Conservation (phyloP, 2,329 filamentous ascomycete genomes). For the Parastagonospora nodorum region DNA sequence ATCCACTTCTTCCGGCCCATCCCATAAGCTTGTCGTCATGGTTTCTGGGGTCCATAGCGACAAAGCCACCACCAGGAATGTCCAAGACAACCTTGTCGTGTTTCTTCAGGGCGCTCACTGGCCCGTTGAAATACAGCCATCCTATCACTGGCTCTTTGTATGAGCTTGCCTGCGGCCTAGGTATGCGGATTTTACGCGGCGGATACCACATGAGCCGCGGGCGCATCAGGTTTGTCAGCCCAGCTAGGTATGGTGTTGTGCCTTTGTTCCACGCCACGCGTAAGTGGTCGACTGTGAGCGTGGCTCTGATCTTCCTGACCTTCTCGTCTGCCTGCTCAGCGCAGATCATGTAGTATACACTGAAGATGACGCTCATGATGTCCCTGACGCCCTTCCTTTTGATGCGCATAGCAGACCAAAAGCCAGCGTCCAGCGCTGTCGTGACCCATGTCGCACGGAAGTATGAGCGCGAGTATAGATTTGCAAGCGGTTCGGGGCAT, state of each 20-base stretch:
- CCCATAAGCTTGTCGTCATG: slow-evolving; percentile 93
- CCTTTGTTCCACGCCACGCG: slow-evolving; percentile 95
- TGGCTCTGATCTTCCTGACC: slow-evolving; percentile 84
- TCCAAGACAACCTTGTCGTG: slow-evolving; percentile 83
- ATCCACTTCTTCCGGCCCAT: slow-evolving; percentile 85
- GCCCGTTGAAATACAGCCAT: slow-evolving; percentile 95
- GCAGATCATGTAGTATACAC: slow-evolving; percentile 87
- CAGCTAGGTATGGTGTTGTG: slow-evolving; percentile 81
- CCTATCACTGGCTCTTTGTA: slow-evolving; percentile 82
- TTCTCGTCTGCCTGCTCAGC: slow-evolving; percentile 97
- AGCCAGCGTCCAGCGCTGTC: slow-evolving; percentile 92
- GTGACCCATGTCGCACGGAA: slow-evolving; percentile 97
- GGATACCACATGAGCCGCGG: slow-evolving; percentile 81
- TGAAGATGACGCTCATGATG: slow-evolving; percentile 80
- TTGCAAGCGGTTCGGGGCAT: slow-evolving; percentile 89
- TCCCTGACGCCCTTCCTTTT: slow-evolving; percentile 79
- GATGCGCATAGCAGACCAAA: slow-evolving; percentile 98
- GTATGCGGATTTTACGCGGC: slow-evolving; percentile 82
- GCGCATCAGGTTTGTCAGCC: slow-evolving; percentile 73
- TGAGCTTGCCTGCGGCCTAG: slow-evolving; percentile 76
- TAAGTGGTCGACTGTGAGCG: slow-evolving; percentile 87
- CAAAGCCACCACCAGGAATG: slow-evolving; percentile 91
- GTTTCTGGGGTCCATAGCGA: slow-evolving; percentile 93
- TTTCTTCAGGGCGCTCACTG: slow-evolving; percentile 74
- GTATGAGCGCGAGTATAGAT: slow-evolving; percentile 89